phyloP scores from a whole-genome alignment of 345 rosid species.

The Eucalyptus cloeziana region DNA sequence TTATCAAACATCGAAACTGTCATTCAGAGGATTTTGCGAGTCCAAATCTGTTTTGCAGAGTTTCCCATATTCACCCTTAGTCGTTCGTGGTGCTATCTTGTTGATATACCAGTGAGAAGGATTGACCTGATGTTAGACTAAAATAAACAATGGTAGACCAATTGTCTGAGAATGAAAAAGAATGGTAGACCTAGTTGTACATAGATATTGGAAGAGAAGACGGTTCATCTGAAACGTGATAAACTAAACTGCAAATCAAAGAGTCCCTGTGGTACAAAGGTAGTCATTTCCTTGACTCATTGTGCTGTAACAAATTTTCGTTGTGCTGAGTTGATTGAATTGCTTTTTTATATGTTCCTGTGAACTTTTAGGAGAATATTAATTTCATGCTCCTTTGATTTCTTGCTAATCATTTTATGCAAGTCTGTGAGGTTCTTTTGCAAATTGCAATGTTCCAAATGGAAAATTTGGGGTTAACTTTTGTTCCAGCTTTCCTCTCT shows the following conservation, averaged over 20 bases:
- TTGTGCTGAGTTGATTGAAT: background rate
- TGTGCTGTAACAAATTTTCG: background rate
- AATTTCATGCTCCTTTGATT: background rate
- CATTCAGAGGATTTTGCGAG: background rate
- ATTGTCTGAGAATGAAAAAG: background rate
- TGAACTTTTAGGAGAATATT: background rate
- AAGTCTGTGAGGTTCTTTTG: background rate
- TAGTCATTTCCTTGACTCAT: background rate
- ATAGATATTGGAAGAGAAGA: background rate
- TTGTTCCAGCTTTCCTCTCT: background rate
- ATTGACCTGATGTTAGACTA: background rate
- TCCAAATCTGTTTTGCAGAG: background rate
- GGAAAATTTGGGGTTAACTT: background rate
- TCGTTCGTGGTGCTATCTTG: background rate
- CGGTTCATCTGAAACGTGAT: background rate
- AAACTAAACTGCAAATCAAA: background rate
- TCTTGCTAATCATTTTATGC: background rate
- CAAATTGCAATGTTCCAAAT: background rate
- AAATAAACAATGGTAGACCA: background rate
- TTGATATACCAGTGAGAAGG: background rate
- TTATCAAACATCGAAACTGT: background rate
- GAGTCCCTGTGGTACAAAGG: background rate
- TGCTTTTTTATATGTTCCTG: background rate
- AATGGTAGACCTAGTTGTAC: background rate
- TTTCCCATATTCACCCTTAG: background rate